These are phyloP conservation scores for Brassica incana DNA, from an alignment of 345 rosid species.

Conservation along the genomic window DNA sequence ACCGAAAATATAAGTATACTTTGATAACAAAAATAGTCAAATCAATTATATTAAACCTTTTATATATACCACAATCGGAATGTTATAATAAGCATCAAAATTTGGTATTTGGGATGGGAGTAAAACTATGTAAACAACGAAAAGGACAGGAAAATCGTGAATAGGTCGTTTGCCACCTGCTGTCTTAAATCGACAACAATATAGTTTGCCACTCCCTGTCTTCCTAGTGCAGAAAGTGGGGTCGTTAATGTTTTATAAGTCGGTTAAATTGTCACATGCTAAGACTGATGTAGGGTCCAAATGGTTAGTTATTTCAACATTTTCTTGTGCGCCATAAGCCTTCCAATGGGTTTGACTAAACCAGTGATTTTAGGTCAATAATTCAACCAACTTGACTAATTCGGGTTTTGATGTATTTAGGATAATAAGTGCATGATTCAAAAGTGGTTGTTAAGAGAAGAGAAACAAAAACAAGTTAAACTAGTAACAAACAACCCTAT, in stretches of 20 bases:
- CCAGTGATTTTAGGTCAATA: background rate
- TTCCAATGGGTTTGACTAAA: background rate
- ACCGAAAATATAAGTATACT: no score
- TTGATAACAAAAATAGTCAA: no score
- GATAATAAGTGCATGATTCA: no score
- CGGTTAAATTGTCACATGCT: conserved; percentile 27
- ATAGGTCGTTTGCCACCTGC: conserved; percentile 5
- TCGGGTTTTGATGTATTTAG: background rate
- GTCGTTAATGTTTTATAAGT: conserved; percentile 26
- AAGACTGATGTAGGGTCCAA: conserved; percentile 15
- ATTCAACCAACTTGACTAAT: background rate
- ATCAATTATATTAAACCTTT: no score
- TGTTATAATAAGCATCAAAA: no score
- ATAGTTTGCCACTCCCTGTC: conserved; percentile 3
- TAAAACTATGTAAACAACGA: background rate
- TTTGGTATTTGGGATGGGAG: no score
- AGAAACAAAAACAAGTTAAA: background rate
- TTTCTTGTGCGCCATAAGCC: conserved; percentile 7
- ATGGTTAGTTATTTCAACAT: conserved; percentile 16
- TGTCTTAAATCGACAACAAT: background rate
- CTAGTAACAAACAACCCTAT: background rate
- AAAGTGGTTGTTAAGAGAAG: background rate
- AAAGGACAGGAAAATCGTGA: background rate
- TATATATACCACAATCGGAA: no score
- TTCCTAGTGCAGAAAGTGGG: conserved; percentile 18